Evolutionary conservation across 148 eudicot species (phyloP).

Genomic region (Nepenthes mirabilis): DNA sequence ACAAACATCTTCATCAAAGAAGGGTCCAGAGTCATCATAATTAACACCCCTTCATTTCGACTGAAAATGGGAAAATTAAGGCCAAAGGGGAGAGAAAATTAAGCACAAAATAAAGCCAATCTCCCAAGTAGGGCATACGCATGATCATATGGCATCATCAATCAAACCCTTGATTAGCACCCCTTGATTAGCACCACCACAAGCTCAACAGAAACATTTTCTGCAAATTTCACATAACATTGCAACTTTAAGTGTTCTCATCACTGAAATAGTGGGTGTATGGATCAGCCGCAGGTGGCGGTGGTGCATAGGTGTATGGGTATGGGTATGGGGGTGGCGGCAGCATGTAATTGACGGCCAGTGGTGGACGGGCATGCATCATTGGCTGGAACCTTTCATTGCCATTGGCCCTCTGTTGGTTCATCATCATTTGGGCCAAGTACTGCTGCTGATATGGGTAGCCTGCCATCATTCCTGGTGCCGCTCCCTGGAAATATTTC

Average conservation of each 20-base stretch:
- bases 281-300: conserved; percentile 47
- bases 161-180: too few relatives aligned
- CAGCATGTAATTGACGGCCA: conserved; percentile 63
- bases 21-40: not conserved
- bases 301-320: conserved; percentile 26
- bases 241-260: conserved; percentile 81
- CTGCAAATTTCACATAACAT: conserved; percentile 48
- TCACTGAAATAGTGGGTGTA: conserved; percentile 61
- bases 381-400: conserved; percentile 82
- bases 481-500: conserved; percentile 29
- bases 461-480: conserved; percentile 47
- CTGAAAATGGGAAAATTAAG: not conserved
- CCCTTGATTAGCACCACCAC: too few relatives aligned
- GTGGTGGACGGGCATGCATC: conserved; percentile 87
- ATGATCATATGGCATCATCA: too few relatives aligned
- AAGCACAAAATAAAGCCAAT: too few relatives aligned
- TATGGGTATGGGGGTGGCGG: conserved; percentile 32
- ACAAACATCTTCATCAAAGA: conserved; percentile 1
- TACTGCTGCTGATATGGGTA: conserved; percentile 72
- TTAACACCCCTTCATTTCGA: not conserved
- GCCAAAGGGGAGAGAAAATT: too few relatives aligned
- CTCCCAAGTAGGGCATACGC: too few relatives aligned
- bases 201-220: not conserved
- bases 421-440: conserved; percentile 82
- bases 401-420: conserved; percentile 68